A percentile compares a stretch with the other conserved stretches of the same genome.
phyloP scores from a whole-genome alignment of 2,329 filamentous ascomycete species.

The Colletotrichum euphorbiae region DNA sequence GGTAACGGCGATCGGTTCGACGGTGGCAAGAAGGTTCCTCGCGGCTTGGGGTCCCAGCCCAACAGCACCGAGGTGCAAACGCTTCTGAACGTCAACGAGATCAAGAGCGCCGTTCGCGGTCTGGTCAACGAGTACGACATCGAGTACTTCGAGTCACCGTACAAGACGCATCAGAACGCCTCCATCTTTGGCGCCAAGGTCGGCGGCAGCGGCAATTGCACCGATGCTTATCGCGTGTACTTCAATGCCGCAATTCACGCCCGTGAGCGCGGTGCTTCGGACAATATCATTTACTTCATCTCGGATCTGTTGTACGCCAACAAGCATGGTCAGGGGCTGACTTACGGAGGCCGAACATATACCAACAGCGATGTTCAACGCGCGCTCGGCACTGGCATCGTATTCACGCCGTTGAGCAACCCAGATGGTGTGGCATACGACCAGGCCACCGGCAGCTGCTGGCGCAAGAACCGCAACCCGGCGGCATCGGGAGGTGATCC shows the following conservation, averaged over 20 bases:
- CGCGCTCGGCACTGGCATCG: constrained; percentile 64
- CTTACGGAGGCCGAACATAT: constrained; percentile 64
- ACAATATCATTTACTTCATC: constrained; percentile 69
- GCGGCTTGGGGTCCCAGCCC: constrained; percentile 53
- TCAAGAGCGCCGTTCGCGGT: constrained; percentile 57
- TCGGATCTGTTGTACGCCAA: constrained; percentile 67
- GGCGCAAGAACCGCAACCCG: constrained; percentile 68
- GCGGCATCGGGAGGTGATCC: constrained; percentile 47
- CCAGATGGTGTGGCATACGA: constrained; percentile 66
- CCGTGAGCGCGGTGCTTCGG: constrained; percentile 67
- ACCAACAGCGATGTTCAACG: constrained; percentile 62
- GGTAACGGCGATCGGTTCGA: constrained; percentile 57
- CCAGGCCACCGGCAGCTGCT: constrained; percentile 63
- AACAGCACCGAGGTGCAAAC: constrained; percentile 48
- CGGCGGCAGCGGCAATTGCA: constrained; percentile 48
- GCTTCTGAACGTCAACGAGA: constrained; percentile 60
- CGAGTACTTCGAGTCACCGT: constrained; percentile 54
- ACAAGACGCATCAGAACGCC: constrained; percentile 57
- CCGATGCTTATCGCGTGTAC: constrained; percentile 59
- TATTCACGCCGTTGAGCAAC: constrained; percentile 62
- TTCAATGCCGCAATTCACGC: constrained; percentile 67
- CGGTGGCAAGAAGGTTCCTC: constrained; percentile 51
- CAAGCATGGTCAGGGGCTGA: constrained; percentile 60
- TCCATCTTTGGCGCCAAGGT: constrained; percentile 55
- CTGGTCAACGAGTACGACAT: constrained; percentile 56